A percentile compares a stretch with the other conserved stretches of the same genome.
phyloP scores from a whole-genome alignment of 2,329 filamentous ascomycete genomes.

The Hymenoscyphus fraxineus region DNA sequence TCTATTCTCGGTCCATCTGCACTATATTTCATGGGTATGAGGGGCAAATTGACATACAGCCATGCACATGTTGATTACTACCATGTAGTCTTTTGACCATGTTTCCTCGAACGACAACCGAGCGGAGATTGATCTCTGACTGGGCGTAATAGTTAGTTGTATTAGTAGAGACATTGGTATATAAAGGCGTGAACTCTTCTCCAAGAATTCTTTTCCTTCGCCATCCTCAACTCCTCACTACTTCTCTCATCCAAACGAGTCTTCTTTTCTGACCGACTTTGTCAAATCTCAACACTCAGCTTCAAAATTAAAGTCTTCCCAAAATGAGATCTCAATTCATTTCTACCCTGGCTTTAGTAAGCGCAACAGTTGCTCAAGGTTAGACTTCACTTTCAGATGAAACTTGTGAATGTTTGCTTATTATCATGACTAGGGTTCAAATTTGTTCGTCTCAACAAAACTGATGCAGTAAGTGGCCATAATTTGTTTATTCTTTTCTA shows the following conservation, averaged over 20 bases:
- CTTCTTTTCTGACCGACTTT: neutral
- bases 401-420: neutral
- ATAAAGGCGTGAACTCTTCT: neutral
- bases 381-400: neutral
- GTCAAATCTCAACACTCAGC: neutral
- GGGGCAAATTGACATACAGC: neutral
- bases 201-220: neutral
- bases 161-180: neutral
- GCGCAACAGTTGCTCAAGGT: constrained; percentile 20
- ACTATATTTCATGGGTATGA: neutral
- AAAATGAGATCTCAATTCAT: constrained; percentile 30
- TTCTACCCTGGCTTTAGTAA: constrained; percentile 21
- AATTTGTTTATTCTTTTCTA: neutral
- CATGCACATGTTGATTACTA: constrained; percentile 16
- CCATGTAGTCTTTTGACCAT: constrained; percentile 7
- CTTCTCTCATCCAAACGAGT: constrained; percentile 1
- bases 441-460: constrained; percentile 37
- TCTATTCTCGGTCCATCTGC: neutral
- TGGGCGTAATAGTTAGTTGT: neutral
- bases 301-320: neutral
- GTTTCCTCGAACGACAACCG: neutral
- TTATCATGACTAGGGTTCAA: constrained; percentile 20
- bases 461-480: constrained; percentile 29
- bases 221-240: constrained; percentile 10
- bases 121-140: neutral